Base-by-base conservation (phyloP, 78 protist species). In the Dictyostelium discoideum region DNA sequence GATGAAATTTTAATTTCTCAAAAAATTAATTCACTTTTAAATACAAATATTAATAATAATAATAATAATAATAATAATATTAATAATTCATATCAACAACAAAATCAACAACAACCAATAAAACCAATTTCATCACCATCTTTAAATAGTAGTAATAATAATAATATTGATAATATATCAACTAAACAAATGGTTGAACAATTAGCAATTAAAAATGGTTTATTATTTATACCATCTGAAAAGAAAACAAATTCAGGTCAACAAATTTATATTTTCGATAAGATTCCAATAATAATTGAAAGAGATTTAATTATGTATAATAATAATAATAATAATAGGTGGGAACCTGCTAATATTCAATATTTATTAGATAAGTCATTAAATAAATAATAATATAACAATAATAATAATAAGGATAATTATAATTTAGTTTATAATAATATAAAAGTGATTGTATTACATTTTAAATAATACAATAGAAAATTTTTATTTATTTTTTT, bases 241-340 rank as follows among this genome's bases (percentile, higher is more conserved):
- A 54, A 20, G 32, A 46, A 42, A 39, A 69, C 78, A 46, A 86
- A 89, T 29, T 46, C 44, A 29, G 94, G 94, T 29, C 86, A 89
- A 67, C 86, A 89, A 69, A 46, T 89, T 20, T 89, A 89, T 48
- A 89, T 24, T 42, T 89, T 89, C 37, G 81, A 79, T n/a, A 63
- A 40, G 14, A 48, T 29, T 5, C 69, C 86, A 13, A 89, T 89
- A 10, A 39, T 89, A n/a, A 63, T 89, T 26, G 94, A 89, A n/a
- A 89, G 50, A 81, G 94, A 84, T 80, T 16, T 89, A 14, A 67
- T 89, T 46, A 24, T 89, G 57, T 24, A 16, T 18, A 40, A 79
- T 10, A 78, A 48, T n/a, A n/a, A n/a, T n/a, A n/a, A n/a, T n/a
- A 78, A 65, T 20, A 32, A 13, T 40, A 69, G 48, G 24, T 67